A percentile compares a stretch with the other conserved stretches of the same genome.
phyloP scores from a whole-genome alignment of 192 early-diverging fungal genomes.

The Backusella mclennaniae region DNA sequence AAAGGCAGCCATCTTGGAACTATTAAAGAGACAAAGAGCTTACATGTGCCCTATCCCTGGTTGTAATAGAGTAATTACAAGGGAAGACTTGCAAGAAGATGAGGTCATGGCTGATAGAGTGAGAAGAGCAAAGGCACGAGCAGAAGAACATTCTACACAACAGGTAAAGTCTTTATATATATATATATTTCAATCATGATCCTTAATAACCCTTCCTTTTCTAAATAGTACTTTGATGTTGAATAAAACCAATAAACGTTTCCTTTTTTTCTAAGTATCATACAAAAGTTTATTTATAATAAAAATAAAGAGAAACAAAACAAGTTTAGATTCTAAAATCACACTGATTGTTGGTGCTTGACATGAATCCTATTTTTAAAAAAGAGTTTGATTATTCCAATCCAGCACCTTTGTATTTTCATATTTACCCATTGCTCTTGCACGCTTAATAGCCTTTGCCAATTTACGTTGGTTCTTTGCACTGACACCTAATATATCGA shows the following conservation, averaged over 20 bases:
- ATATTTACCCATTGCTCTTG: constrained; percentile 42
- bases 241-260: background rate
- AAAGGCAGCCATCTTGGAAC: constrained; percentile 15
- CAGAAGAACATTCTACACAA: background rate
- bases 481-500: constrained; percentile 27
- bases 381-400: background rate
- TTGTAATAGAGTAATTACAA: constrained; percentile 14
- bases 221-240: constrained; percentile 16
- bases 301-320: background rate
- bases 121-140: constrained; percentile 5
- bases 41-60: constrained; percentile 28
- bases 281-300: background rate
- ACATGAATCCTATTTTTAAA: constrained; percentile 20
- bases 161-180: background rate
- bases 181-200: background rate
- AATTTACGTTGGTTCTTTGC: constrained; percentile 50
- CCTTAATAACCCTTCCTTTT: background rate
- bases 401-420: background rate
- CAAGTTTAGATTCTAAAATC: constrained; percentile 1
- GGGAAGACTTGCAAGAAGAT: background rate
- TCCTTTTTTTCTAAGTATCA: background rate
- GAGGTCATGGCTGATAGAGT: constrained; percentile 9
- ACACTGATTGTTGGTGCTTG: constrained; percentile 15
- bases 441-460: constrained; percentile 45
- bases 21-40: background rate